phyloP scores from a whole-genome alignment of 2,329 filamentous ascomycete genomes.

The Leptographium wingfieldii region DNA sequence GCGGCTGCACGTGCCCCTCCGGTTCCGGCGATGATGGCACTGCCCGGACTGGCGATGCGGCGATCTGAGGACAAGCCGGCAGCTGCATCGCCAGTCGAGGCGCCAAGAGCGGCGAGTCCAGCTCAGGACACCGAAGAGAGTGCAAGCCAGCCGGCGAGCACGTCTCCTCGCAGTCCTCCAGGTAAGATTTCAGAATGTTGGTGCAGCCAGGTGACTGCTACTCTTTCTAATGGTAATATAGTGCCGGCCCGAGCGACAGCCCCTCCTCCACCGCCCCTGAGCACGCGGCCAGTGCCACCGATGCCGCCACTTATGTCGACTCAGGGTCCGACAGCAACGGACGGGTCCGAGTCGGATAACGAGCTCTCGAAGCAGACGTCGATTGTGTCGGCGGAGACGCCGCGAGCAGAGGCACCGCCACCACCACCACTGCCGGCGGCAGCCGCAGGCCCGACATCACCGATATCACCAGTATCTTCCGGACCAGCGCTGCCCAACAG shows the following conservation, averaged over 20 bases:
- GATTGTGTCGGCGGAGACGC: constrained; percentile 29
- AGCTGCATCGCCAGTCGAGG: background rate
- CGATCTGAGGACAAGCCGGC: constrained; percentile 30
- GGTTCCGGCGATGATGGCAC: constrained; percentile 45
- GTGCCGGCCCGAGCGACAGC: constrained; percentile 18
- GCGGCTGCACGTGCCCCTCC: constrained; percentile 38
- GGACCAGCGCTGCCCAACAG: constrained; percentile 30
- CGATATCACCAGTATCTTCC: constrained; percentile 11
- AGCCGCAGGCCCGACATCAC: constrained; percentile 22
- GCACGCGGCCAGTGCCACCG: constrained; percentile 41
- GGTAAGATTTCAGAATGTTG: constrained; percentile 14
- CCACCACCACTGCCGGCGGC: constrained; percentile 29
- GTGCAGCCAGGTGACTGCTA: too few relatives aligned
- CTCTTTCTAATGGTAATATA: constrained; percentile 4
- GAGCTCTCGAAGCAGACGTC: constrained; percentile 53
- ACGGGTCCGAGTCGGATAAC: constrained; percentile 80
- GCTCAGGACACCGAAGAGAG: constrained; percentile 18
- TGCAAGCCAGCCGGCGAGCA: constrained; percentile 19
- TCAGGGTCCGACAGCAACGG: constrained; percentile 50
- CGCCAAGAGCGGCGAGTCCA: background rate
- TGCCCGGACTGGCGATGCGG: constrained; percentile 59
- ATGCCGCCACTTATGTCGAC: constrained; percentile 46
- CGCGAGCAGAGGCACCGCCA: constrained; percentile 25
- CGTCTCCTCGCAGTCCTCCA: constrained; percentile 12
- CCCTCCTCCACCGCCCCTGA: constrained; percentile 33